Base-by-base conservation (phyloP, 2,329 filamentous ascomycete genomes). In the Aspergillus sp. region DNA sequence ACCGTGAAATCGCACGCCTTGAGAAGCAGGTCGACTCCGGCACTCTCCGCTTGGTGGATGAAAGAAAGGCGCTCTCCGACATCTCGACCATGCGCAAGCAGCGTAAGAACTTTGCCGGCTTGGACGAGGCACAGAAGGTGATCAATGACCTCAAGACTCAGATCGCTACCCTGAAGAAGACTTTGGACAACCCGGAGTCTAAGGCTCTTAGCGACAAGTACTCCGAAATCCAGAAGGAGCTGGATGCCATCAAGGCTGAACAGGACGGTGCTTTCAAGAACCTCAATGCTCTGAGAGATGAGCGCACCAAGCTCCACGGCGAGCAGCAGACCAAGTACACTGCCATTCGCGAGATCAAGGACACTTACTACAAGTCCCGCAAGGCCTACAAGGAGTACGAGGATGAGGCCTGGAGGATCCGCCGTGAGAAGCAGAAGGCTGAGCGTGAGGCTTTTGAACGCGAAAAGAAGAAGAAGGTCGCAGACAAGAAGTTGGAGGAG, bases 41-140 rank as follows among this genome's bases (percentile, higher is more conserved):
- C 52, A 86, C 80, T 66, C 90, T 98, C 86, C 95, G 90, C 73
- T 76, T 98, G 40, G 93, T 97, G 8, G 93, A 98, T 59, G 93
- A 97, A 81, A 94, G 89, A 78, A 97, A 96, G 79, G 84, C 88
- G 7, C 77, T 97, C 13, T 73, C 79, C 40, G 89, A 96, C 59
- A 85, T 95, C 58, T 87, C 86, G 39, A 85, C 74, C 65, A 74
- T 97, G 54, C 85, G 86, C 69, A 95, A 94, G 76, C 80, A 86
- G 61, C 88, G 88, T 73, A 97, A 96, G 82, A 86, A 82, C 70
- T 96, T 98, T 66, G 82, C 83, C 46, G 81, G 83, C 49, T 86
- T 97, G 60, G 89, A 95, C 47, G 83, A 86, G 47, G 77, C 83
- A 30, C 88, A 97, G 72, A 94, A 94, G 78, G 79, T 79, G 54